Percentiles rank a stretch among this genome's conserved stretches.
Conservation (phyloP, 208 protist genomes). For the Acanthamoeba triangularis region DNA sequence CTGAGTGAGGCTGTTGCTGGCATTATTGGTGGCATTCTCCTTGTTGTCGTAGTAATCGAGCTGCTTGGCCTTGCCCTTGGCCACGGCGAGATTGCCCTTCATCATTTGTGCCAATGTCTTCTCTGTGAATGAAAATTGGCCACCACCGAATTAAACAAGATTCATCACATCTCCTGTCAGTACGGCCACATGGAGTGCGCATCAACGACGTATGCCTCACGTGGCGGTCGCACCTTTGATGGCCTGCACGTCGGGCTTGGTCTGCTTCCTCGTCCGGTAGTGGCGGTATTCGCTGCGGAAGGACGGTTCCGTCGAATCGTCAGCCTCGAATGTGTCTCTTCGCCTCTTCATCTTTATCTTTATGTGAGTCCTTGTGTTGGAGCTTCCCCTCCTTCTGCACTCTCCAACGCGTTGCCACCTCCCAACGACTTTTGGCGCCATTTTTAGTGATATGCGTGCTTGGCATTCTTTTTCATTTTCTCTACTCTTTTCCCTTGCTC, state of each 20-base stretch:
- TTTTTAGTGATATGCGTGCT: too few relatives aligned
- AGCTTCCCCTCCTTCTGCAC: too few relatives aligned
- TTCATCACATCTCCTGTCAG: not conserved
- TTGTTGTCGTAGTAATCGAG: not conserved
- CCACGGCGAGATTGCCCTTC: not conserved
- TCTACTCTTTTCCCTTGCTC: too few relatives aligned
- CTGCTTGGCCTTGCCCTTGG: slow-evolving; percentile 10
- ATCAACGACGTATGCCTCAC: too few relatives aligned
- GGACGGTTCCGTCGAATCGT: not conserved
- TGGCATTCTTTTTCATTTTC: too few relatives aligned
- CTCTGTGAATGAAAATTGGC: not conserved
- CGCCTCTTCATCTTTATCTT: slow-evolving; percentile 26
- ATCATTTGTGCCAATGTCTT: slow-evolving; percentile 9
- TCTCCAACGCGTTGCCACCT: too few relatives aligned
- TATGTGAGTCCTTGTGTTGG: too few relatives aligned
- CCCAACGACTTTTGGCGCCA: too few relatives aligned
- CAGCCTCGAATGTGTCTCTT: not conserved
- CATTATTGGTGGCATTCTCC: not conserved
- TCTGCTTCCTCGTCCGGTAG: slow-evolving; percentile 12
- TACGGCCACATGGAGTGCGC: too few relatives aligned
- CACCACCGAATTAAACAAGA: not conserved
- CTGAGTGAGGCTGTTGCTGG: not conserved
- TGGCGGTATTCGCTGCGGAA: slow-evolving; percentile 36
- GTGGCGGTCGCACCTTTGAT: slow-evolving; percentile 27
- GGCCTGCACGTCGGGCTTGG: not conserved